These are phyloP conservation scores for Cyclocybe aegerita DNA, from an alignment of 768 basidiomycete genomes.

Conservation along the genomic window DNA sequence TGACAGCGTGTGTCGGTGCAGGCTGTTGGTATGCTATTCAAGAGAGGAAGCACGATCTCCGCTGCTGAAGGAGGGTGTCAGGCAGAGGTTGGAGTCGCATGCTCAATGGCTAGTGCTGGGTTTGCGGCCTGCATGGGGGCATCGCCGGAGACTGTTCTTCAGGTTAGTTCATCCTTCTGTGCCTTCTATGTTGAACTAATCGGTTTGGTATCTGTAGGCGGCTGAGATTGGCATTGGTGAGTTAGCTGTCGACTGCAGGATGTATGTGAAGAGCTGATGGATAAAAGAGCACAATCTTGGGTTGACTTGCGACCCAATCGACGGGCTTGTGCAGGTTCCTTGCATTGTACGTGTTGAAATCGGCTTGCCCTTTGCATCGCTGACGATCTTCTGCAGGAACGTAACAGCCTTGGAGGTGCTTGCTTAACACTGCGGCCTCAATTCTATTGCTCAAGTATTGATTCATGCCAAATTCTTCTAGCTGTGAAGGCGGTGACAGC, in stretches of 20 bases:
- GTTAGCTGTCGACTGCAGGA: conserved; percentile 5
- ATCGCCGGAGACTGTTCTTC: conserved; percentile 78
- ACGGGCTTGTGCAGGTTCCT: conserved; percentile 91
- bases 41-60: conserved; percentile 94
- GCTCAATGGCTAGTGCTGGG: conserved; percentile 93
- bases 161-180: conserved; percentile 39
- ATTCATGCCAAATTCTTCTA: conserved; percentile 23
- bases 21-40: conserved; percentile 95
- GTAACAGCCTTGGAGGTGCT: conserved; percentile 83
- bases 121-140: conserved; percentile 96
- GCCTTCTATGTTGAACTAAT: conserved; percentile 10
- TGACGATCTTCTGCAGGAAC: conserved; percentile 45
- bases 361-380: not conserved
- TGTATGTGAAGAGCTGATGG: not conserved
- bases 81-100: conserved; percentile 96
- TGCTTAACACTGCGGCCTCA: conserved; percentile 23
- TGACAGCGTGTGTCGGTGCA: conserved; percentile 22
- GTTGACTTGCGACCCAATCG: conserved; percentile 92
- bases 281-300: conserved; percentile 79
- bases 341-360: conserved; percentile 70
- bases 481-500: conserved; percentile 94
- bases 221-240: conserved; percentile 90
- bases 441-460: not conserved
- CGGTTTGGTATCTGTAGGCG: conserved; percentile 40
- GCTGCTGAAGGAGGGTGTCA: conserved; percentile 96